phyloP scores from a whole-genome alignment of 345 rosid species.

The Carallia pectinifolia region DNA sequence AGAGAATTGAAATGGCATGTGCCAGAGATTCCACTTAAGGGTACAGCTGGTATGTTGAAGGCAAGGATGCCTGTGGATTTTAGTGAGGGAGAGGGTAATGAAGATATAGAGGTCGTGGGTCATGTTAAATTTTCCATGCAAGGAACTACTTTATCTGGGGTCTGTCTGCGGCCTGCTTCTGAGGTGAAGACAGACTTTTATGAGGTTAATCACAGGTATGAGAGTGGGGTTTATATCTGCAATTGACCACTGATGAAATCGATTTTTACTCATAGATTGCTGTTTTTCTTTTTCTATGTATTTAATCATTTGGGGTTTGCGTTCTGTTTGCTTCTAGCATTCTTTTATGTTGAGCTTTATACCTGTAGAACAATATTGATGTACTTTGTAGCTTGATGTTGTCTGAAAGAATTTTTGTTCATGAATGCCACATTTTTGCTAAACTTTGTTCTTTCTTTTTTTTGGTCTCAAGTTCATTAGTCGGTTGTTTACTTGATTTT shows the following conservation, averaged over 20 bases:
- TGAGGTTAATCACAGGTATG: conserved; percentile 76
- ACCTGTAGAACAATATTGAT: conserved; percentile 17
- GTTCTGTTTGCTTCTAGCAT: conserved; percentile 20
- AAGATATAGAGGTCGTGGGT: conserved; percentile 72
- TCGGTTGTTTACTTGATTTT: neutral
- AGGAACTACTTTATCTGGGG: conserved; percentile 62
- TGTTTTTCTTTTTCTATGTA: conserved; percentile 9
- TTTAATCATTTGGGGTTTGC: conserved; percentile 8
- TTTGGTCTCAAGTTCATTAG: neutral
- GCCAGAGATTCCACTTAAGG: conserved; percentile 75
- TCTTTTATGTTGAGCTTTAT: conserved; percentile 31
- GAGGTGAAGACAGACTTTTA: conserved; percentile 81
- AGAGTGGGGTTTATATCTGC: conserved; percentile 75
- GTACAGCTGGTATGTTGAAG: conserved; percentile 70
- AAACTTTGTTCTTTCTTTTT: neutral
- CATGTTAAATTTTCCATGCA: conserved; percentile 72
- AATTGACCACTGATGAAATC: conserved; percentile 41
- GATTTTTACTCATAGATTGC: conserved; percentile 5
- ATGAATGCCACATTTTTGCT: neutral
- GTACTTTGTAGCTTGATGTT: conserved; percentile 10
- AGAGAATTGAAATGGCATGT: conserved; percentile 90
- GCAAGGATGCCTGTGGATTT: conserved; percentile 88
- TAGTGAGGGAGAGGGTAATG: conserved; percentile 54
- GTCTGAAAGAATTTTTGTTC: conserved; percentile 10
- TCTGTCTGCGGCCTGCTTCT: conserved; percentile 60